Evolutionary conservation across 345 rosid species (phyloP).

Genomic region (Carallia pectinifolia): DNA sequence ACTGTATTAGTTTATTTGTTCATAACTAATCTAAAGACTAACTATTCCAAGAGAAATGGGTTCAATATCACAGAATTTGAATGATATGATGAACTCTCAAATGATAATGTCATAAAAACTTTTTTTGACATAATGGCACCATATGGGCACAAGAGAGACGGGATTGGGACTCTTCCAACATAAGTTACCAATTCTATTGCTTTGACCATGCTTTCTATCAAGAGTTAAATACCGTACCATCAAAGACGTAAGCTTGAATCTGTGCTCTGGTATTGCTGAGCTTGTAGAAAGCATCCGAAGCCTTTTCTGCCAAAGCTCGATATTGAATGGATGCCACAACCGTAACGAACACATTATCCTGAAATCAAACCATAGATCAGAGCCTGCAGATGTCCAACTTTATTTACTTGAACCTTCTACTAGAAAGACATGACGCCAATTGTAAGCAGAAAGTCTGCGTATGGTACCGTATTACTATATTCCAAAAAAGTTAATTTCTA

Average conservation of each 20-base stretch:
- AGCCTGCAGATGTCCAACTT: not conserved
- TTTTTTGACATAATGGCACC: too few species aligned
- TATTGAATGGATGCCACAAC: slow-evolving; percentile 5
- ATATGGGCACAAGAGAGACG: too few species aligned
- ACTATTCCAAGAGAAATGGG: not conserved
- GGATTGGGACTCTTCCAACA: too few species aligned
- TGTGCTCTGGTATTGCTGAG: slow-evolving; percentile 28
- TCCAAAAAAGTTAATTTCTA: too few species aligned
- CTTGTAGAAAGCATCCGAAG: slow-evolving; percentile 9
- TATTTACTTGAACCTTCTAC: not conserved
- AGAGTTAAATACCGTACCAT: slow-evolving; percentile 11
- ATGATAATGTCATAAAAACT: too few species aligned
- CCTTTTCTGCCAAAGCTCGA: not conserved
- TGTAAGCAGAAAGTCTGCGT: too few species aligned
- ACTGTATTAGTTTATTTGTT: not conserved
- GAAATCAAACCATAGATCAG: slow-evolving; percentile 1
- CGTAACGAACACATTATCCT: slow-evolving; percentile 5
- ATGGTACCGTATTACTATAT: too few species aligned
- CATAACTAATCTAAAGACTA: not conserved
- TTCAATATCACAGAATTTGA: too few species aligned
- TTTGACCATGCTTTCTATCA: not conserved
- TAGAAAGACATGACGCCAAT: too few species aligned
- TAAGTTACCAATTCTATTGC: not conserved
- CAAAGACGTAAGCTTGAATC: slow-evolving; percentile 28
- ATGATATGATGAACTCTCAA: too few species aligned